Base-by-base conservation (phyloP, 2,329 filamentous ascomycete genomes). In the Arthrobotrys sinensis region DNA sequence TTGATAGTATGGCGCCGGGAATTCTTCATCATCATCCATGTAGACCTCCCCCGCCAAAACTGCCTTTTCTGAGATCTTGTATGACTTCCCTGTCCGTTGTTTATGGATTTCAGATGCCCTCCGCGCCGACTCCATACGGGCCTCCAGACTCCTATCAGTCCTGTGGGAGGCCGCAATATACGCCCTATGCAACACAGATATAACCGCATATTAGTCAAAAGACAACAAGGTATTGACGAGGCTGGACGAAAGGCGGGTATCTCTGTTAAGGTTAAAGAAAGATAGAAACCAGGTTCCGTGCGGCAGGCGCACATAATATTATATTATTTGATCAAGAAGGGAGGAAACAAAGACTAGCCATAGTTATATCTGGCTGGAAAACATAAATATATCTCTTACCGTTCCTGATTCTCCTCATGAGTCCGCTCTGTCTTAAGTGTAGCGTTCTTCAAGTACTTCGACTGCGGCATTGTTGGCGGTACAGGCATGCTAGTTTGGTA, bases 1-100 rank as follows among this genome's bases (percentile, higher is more conserved):
- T 12, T 89, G 86, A 73, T 90, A 87, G 82, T 90, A 92, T 67
- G 90, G 89, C 77, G 89, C 87, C 0, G 91, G 90, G 24, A 93
- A 83, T 71, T 94, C 92, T 81, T 97, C 93, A 66, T 97, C 94
- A 82, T 97, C 93, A 84, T 97, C 94, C 82, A 97, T 94, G 83
- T 97, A 97, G 93, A 97, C 97, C 83, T 96, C 93, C 83, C 97
- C 94, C 80, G 93, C 94, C 81, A 92, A 87, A 11, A 97, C 94
- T 85, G 96, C 94, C 82, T 96, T 89, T 84, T 94, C 92, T 28
- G 91, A 94, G 73, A 97, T 92, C 81, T 91, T 90, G 76, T 97
- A 88, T 1, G 89, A 90, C 81, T 93, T 92, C 45, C 94, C 95
- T 0, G 94, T 97, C 16, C 94, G 90, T 83, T 91, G 89, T 86